Evolutionary conservation across 352 stramenopile genomes (phyloP).

Genomic region (Pseudoperonospora humuli): DNA sequence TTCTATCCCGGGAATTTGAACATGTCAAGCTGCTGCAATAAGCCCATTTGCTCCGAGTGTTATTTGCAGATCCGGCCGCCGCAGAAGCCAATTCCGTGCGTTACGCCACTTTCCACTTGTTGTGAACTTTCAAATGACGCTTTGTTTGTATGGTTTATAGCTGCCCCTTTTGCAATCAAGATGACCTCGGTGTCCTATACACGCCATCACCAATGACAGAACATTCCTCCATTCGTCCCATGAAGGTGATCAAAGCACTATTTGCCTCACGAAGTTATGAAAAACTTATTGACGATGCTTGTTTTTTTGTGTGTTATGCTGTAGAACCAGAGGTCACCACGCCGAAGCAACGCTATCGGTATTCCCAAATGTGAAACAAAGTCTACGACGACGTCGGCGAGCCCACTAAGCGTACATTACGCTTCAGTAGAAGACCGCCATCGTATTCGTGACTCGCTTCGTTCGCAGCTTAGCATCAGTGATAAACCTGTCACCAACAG

Average conservation of each 20-base stretch:
- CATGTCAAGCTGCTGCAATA: conserved; percentile 52
- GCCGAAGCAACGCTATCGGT: conserved; percentile 27
- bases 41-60: conserved; percentile 69
- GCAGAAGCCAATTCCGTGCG: conserved; percentile 38
- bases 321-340: conserved; percentile 23
- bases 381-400: conserved; percentile 6
- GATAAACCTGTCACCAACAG: conserved; percentile 43
- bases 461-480: conserved; percentile 59
- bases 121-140: background rate
- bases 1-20: conserved; percentile 64
- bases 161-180: conserved; percentile 77
- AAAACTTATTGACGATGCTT: background rate
- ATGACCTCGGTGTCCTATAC: conserved; percentile 53
- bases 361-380: conserved; percentile 18
- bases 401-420: conserved; percentile 27
- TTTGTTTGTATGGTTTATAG: conserved; percentile 13
- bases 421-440: conserved; percentile 69
- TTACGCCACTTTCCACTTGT: conserved; percentile 1
- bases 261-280: background rate
- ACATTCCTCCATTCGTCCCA: conserved; percentile 34
- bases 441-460: conserved; percentile 63
- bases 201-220: conserved; percentile 35
- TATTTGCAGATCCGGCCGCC: conserved; percentile 55
- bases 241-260: conserved; percentile 17
- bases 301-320: conserved; percentile 15